Conservation (phyloP, 192 early-diverging fungal species). For the Coemansia sp. region DNA sequence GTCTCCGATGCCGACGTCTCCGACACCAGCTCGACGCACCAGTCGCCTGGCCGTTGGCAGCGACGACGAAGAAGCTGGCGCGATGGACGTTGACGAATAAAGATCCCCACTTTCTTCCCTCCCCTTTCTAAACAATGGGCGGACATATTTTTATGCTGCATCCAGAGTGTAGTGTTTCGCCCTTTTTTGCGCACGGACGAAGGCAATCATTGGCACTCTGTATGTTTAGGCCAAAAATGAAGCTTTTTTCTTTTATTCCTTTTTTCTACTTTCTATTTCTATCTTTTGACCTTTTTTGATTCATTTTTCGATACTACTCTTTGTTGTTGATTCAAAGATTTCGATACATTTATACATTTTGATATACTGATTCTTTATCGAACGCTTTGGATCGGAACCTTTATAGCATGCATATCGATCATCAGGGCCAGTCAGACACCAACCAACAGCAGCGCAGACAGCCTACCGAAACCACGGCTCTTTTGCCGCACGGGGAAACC, state of each 20-base stretch:
- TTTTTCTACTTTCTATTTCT: not conserved
- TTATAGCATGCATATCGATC: not conserved
- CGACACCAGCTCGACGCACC: not conserved
- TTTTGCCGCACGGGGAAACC: not conserved
- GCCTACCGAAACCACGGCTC: not conserved
- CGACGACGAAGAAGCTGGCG: not conserved
- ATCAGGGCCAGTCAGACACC: not conserved
- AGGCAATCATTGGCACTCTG: not conserved
- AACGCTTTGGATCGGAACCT: not conserved
- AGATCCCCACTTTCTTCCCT: not conserved
- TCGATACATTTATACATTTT: too few species aligned
- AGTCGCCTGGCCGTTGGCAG: not conserved
- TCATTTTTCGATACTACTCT: not conserved
- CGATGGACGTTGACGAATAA: constrained; percentile 12
- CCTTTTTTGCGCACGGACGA: not conserved
- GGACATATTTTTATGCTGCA: not conserved
- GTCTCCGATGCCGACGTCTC: too few species aligned
- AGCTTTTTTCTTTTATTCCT: not conserved
- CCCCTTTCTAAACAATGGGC: not conserved
- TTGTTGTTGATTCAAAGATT: too few species aligned
- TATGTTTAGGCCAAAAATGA: not conserved
- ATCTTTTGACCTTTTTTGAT: not conserved
- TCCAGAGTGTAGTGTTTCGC: not conserved
- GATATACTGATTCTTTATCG: too few species aligned
- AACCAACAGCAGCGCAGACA: not conserved